Evolutionary conservation across 177 flowering plant species (phyloP), one percentile per base, ranked within the genome.

Genomic region (Telopea speciosissima): DNA sequence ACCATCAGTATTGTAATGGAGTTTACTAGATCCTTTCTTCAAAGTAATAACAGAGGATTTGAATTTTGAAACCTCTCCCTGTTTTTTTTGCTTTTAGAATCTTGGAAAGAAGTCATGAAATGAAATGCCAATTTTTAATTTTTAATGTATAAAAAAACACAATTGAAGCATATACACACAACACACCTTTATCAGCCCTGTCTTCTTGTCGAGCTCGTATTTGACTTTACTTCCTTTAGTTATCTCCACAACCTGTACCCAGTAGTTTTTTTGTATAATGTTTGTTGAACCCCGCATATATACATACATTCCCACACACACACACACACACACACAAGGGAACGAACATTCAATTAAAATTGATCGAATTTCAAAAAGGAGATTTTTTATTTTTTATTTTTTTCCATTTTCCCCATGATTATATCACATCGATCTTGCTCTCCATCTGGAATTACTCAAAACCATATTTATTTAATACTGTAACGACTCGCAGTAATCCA

Each of bases 161-260:
- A n/a, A n/a, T n/a, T n/a, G n/a, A n/a, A 25, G 28, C 7, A 3
- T 10, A 33, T 64, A 28, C 65, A 65, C 74, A 90, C 95, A 33
- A 28, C 65, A 65, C 74, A 90, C 95, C 89, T 90, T 90, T 63
- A 90, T 90, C 71, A 90, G 75, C 60, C 92, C 92, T 19, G 92
- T 88, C 76, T 85, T 88, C 76, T 90, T 90, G 84, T 88, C 92
- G 23, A 90, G 90, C 73, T 90, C 95, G 79, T 90, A 90, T 73
- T 90, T 90, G 60, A 90, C 95, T 79, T 88, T 90, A 59, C 92
- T 90, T 78, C 92, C 95, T 69, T 88, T 90, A 11, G 87, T 67
- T 24, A 88, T 90, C 84, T 90, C 95, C 72, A 88, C 87, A 74
- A 87, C 92, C 92, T 90, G 77, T 11, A 67, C 52, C 21, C 62